Percentiles rank a stretch among this genome's conserved stretches.
phyloP scores from a whole-genome alignment of 768 basidiomycete species.

The Paxillus ammoniavirescens region DNA sequence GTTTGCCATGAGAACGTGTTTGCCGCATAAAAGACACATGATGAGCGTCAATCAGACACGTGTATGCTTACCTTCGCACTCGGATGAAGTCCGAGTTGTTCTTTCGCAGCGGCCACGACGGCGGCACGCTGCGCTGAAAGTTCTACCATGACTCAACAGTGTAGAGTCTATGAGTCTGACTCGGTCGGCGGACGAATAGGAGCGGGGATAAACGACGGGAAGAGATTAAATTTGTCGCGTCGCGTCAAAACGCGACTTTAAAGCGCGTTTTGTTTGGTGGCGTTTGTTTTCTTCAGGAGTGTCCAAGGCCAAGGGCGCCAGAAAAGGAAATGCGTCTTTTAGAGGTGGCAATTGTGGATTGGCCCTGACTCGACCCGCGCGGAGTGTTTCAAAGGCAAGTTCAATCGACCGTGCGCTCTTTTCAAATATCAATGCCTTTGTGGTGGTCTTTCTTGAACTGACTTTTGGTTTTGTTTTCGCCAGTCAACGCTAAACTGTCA shows the following conservation, averaged over 20 bases:
- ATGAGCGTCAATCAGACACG: conserved; percentile 2
- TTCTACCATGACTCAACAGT: neutral
- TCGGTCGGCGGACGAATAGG: no score
- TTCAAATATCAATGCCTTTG: no score
- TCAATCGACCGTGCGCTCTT: no score
- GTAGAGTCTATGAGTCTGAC: neutral
- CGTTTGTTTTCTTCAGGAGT: neutral
- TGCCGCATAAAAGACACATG: neutral
- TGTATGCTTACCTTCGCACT: conserved; percentile 3
- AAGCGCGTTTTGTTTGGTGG: conserved; percentile 3
- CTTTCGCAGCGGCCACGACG: conserved; percentile 8
- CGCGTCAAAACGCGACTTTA: conserved; percentile 5
- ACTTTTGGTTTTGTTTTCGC: no score
- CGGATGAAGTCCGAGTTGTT: conserved; percentile 11
- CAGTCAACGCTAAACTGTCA: no score
- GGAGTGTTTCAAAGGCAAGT: no score
- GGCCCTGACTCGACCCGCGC: no score
- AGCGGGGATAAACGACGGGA: no score
- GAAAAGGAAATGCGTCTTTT: neutral
- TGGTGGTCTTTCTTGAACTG: no score
- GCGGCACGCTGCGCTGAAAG: neutral
- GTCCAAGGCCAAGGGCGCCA: neutral
- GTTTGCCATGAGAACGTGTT: neutral
- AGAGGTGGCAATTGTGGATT: no score
- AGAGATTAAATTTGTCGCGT: neutral